These are phyloP conservation scores for Malus hybrid DNA, from an alignment of 331 rosid genomes.

Conservation along the genomic window DNA sequence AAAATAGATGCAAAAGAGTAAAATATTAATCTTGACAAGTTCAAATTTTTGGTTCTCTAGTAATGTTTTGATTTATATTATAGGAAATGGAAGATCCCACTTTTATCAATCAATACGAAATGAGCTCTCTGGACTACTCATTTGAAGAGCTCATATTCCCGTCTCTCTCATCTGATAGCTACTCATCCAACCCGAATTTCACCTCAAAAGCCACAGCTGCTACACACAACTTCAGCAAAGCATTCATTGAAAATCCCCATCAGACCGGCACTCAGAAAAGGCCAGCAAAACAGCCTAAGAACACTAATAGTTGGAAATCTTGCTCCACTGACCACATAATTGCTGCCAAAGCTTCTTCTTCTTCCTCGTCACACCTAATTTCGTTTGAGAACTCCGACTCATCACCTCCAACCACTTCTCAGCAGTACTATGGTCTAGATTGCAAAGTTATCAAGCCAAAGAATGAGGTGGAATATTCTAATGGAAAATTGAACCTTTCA, in stretches of 20 bases:
- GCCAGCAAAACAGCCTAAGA: conserved; percentile 17
- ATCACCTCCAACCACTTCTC: conserved; percentile 5
- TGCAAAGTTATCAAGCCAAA: conserved; percentile 19
- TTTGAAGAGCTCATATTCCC: conserved; percentile 18
- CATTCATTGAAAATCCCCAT: not conserved
- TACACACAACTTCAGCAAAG: not conserved
- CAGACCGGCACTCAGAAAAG: not conserved
- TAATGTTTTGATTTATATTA: not conserved
- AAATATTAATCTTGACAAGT: too few relatives aligned
- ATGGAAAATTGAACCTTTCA: conserved; percentile 10
- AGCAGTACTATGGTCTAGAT: conserved; percentile 8
- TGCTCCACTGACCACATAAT: conserved; percentile 6
- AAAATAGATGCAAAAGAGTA: too few relatives aligned
- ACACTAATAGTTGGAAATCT: conserved; percentile 7
- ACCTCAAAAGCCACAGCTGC: not conserved
- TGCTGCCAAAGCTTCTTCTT: conserved; percentile 9
- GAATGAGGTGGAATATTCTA: conserved; percentile 16
- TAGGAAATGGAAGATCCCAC: conserved; percentile 20
- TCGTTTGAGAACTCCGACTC: conserved; percentile 11
- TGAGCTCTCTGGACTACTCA: conserved; percentile 13
- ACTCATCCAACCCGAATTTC: conserved; percentile 14
- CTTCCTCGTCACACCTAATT: conserved; percentile 24
- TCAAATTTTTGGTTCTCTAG: not conserved
- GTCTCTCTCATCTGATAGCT: conserved; percentile 24
- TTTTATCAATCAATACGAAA: conserved; percentile 2